Evolutionary conservation across 164 flowering plant species (phyloP).

Genomic region (Magnolia officinalis): DNA sequence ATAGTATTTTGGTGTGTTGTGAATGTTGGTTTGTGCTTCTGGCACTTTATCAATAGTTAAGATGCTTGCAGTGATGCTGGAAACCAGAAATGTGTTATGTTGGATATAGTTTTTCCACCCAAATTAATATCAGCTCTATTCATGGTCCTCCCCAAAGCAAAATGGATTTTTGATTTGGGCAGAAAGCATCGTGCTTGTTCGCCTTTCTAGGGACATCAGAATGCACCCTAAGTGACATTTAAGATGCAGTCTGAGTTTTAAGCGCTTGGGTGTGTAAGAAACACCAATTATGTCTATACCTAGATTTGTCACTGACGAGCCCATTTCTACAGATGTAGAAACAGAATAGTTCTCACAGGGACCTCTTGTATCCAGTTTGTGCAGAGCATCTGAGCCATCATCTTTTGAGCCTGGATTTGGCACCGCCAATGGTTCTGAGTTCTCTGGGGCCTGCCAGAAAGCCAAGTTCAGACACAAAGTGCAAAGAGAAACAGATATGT

Average conservation of each 20-base stretch:
- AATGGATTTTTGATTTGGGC: not conserved
- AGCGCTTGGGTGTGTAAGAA: not conserved
- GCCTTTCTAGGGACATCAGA: not conserved
- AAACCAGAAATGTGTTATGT: not conserved
- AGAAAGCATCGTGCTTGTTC: not conserved
- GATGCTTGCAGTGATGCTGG: not conserved
- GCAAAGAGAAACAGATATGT: not conserved
- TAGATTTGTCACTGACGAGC: not conserved
- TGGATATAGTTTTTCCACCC: not conserved
- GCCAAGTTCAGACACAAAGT: not conserved
- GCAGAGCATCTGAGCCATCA: not conserved
- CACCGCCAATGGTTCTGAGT: not conserved
- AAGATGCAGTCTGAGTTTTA: not conserved
- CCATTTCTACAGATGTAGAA: not conserved
- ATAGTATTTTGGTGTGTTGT: too few species aligned
- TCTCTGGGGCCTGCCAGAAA: slow-evolving; percentile 1
- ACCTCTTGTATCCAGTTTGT: not conserved
- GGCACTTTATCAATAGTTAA: too few species aligned
- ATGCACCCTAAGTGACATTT: not conserved
- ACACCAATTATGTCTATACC: not conserved
- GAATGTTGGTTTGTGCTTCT: too few species aligned
- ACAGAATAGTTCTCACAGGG: not conserved
- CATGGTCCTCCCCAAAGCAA: not conserved
- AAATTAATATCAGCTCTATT: not conserved
- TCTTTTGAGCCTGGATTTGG: slow-evolving; percentile 2